These are phyloP conservation scores for Metarhizium brunneum DNA, from an alignment of 2,329 filamentous ascomycete species.

Conservation along the genomic window DNA sequence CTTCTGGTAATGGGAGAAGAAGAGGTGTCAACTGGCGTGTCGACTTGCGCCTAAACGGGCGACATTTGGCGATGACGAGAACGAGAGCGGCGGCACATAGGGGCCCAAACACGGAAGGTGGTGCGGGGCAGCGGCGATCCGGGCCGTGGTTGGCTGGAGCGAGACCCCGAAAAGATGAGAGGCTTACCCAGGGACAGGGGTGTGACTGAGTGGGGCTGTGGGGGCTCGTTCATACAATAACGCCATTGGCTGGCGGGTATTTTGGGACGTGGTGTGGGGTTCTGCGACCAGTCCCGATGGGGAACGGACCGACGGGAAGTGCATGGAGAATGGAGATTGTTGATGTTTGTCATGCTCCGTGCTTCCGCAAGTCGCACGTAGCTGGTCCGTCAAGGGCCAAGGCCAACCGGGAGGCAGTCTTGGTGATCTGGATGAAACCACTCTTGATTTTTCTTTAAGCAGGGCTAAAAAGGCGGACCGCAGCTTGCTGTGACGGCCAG, in stretches of 20 bases:
- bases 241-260: not conserved
- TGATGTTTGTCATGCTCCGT: too few relatives aligned
- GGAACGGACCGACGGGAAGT: not conserved
- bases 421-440: too few relatives aligned
- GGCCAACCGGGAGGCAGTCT: too few relatives aligned
- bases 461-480: not conserved
- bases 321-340: too few relatives aligned
- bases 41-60: too few relatives aligned
- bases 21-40: not conserved
- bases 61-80: not conserved
- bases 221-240: not conserved
- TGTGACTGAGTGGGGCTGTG: not conserved
- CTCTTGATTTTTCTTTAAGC: too few relatives aligned
- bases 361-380: too few relatives aligned
- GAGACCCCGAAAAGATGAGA: too few relatives aligned
- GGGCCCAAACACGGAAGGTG: not conserved
- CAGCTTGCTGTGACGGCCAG: not conserved
- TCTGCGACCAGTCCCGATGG: not conserved
- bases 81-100: not conserved
- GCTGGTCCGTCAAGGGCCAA: too few relatives aligned
- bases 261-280: not conserved
- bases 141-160: not conserved
- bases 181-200: not conserved
- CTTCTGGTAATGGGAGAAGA: not conserved
- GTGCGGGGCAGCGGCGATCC: not conserved